Base-by-base conservation (phyloP, 202 grass and related monocot species). In the Setaria viridis region DNA sequence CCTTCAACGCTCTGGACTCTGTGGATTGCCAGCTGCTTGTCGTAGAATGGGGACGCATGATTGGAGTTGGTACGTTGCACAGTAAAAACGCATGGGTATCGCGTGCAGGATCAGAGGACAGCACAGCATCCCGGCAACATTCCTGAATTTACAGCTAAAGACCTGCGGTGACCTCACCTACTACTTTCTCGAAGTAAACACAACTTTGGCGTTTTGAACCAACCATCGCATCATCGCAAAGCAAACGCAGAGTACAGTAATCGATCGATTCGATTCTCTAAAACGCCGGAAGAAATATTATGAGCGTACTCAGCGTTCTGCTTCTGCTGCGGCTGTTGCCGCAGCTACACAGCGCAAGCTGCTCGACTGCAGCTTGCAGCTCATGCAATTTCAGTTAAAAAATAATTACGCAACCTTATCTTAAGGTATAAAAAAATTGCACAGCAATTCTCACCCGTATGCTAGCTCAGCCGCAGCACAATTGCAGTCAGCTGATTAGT, bases 141-240 rank as follows among this genome's bases (percentile, higher is more conserved):
- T 37, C 49, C 63, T 62, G 10, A 20, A 41, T 78, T 74, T 76
- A 72, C 72, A 72, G 64, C 78, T 77, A 51, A 89, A 81, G 34
- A 3, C 48, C 13, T 32, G 13, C 2, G 70, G 29, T 20, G 68
- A 67, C 62, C 45, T 80, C 68, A 60, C 81, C 81, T 60, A 43
- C 43, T 9, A 2, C 70, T 85, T 63, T 72, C 74, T 88, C 57
- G 57, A 56, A 71, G 45, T 11, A 2, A 45, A 72, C 74, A 60
- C 41, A 53, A 0, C 60, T 84, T 75, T 83, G 70, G 30, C 58
- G 34, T 11, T 43, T 76, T 81, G 10, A 82, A 70, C 15, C 19
- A 5, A 9, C 29, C 9, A 29, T 19, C 57, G 43, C 68, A 49
- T 9, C 51, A 34, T 58, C 30, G 21, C 67, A 58, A 46, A 81